A percentile compares a stretch with the other conserved stretches of the same genome.
Evolutionary conservation across 768 basidiomycete species (phyloP).

Genomic region (Tephrocybe sp.): DNA sequence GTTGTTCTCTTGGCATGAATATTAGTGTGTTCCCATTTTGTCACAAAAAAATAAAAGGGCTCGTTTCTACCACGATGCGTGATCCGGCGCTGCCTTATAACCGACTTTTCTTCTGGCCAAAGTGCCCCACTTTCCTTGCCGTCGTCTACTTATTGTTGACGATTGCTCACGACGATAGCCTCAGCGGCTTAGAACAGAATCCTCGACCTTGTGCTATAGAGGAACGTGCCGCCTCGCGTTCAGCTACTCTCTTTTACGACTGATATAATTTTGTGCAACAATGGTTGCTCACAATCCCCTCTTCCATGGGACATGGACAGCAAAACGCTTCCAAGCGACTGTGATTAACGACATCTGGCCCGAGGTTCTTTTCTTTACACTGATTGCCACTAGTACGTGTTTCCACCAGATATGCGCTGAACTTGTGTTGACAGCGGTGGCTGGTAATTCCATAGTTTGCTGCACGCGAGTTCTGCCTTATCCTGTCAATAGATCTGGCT

Average conservation of each 20-base stretch:
- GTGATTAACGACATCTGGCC: slow-evolving; percentile 69
- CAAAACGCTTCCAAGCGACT: slow-evolving; percentile 53
- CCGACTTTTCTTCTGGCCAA: background rate
- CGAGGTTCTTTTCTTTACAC: slow-evolving; percentile 58
- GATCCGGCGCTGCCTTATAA: slow-evolving; percentile 12
- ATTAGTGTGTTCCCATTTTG: background rate
- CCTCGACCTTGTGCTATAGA: background rate
- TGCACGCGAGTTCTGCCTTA: background rate
- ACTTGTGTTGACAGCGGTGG: slow-evolving; percentile 3
- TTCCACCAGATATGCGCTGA: background rate
- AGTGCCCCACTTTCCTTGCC: background rate
- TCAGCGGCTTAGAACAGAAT: background rate
- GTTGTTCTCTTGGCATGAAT: too few relatives aligned
- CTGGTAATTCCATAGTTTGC: slow-evolving; percentile 34
- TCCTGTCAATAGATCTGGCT: slow-evolving; percentile 46
- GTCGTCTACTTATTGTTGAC: background rate
- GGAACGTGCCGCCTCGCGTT: background rate
- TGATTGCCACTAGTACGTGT: slow-evolving; percentile 51
- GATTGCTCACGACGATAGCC: background rate
- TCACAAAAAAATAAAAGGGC: slow-evolving; percentile 3
- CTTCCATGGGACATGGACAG: slow-evolving; percentile 44
- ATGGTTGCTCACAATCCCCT: slow-evolving; percentile 48
- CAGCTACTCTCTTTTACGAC: background rate
- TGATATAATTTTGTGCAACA: background rate
- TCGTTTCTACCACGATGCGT: slow-evolving; percentile 18